Evolutionary conservation across 148 eudicot species (phyloP).

Genomic region (Salicornia ramosissima): DNA sequence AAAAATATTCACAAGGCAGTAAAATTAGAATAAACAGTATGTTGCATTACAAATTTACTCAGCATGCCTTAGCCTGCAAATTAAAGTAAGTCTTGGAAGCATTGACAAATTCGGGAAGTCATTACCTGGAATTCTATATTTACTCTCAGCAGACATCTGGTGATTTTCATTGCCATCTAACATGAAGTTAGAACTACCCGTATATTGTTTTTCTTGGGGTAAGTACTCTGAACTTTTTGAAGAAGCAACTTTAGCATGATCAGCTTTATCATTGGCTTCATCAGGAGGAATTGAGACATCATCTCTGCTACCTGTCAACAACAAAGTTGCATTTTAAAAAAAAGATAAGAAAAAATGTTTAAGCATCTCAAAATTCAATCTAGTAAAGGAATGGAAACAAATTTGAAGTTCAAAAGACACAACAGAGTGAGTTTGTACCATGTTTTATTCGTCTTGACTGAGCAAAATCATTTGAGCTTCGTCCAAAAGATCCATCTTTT

Average conservation of each 20-base stretch:
- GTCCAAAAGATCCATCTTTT: conserved; percentile 74
- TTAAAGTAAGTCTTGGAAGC: neutral
- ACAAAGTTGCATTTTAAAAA: conserved; percentile 15
- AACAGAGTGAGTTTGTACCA: conserved; percentile 39
- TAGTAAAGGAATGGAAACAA: neutral
- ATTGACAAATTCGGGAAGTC: neutral
- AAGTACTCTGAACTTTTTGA: conserved; percentile 25
- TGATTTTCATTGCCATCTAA: conserved; percentile 31
- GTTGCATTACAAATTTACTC: neutral
- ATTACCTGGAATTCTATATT: conserved; percentile 43
- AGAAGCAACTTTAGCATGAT: conserved; percentile 33
- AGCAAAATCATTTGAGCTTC: conserved; percentile 50
- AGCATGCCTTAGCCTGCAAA: neutral
- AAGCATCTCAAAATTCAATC: neutral
- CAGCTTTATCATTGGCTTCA: conserved; percentile 44
- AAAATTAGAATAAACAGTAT: neutral
- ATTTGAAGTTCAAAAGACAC: neutral
- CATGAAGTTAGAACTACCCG: conserved; percentile 30
- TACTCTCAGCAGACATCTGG: conserved; percentile 30
- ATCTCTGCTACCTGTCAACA: conserved; percentile 62
- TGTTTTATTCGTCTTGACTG: conserved; percentile 54
- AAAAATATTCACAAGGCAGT: neutral
- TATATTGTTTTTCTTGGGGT: conserved; percentile 38
- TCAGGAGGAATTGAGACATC: conserved; percentile 47
- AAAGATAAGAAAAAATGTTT: conserved; percentile 11